Conservation (phyloP, 192 early-diverging fungal species). For the Umbelopsis isabellina region DNA sequence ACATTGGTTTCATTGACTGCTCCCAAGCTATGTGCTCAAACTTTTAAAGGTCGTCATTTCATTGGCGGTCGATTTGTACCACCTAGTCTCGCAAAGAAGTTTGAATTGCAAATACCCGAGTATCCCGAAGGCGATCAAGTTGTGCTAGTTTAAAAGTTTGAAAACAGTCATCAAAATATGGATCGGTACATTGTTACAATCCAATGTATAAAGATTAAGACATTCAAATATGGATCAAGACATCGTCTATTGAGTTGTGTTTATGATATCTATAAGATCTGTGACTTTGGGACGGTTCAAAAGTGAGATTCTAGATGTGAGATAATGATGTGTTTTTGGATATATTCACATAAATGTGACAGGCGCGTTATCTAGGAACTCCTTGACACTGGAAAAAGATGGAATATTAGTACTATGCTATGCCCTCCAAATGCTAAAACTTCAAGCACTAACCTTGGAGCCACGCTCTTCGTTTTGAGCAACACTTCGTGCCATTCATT, state of each 20-base stretch:
- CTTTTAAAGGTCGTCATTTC: conserved; percentile 78
- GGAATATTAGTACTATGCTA: background rate
- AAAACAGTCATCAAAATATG: conserved; percentile 6
- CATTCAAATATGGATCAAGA: background rate
- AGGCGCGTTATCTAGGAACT: background rate
- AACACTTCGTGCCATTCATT: conserved; percentile 89
- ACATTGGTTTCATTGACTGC: conserved; percentile 92
- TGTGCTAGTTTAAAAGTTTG: conserved; percentile 46
- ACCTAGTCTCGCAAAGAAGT: conserved; percentile 66
- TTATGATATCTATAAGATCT: too few species aligned
- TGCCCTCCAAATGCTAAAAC: background rate
- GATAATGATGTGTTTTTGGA: too few species aligned
- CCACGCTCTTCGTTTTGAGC: conserved; percentile 70
- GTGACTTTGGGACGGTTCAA: too few species aligned
- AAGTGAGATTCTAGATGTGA: too few species aligned
- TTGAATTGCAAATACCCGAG: conserved; percentile 66
- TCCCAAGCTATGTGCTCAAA: conserved; percentile 79
- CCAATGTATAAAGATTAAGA: background rate
- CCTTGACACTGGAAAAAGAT: background rate
- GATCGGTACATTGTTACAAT: background rate
- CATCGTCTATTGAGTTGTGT: too few species aligned
- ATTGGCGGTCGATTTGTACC: conserved; percentile 93
- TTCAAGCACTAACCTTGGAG: conserved; percentile 45
- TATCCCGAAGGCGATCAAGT: conserved; percentile 79
- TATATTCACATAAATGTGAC: too few species aligned